A percentile compares a stretch with the other conserved stretches of the same genome.
These are phyloP conservation scores for Lathyrus oleraceus DNA, from an alignment of 306 rosid genomes.

Conservation along the genomic window DNA sequence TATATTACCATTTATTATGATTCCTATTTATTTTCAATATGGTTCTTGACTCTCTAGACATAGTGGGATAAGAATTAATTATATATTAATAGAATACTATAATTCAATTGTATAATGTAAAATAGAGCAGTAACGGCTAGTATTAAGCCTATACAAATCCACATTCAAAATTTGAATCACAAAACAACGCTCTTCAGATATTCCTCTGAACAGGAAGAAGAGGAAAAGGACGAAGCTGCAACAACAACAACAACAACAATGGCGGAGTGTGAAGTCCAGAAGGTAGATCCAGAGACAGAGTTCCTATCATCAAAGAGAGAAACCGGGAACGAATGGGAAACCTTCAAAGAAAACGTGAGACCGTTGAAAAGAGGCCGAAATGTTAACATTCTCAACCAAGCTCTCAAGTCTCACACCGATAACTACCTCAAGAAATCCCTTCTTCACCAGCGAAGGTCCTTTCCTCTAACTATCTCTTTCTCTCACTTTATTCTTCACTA, in stretches of 20 bases:
- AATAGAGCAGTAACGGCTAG: constrained; percentile 2
- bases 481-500: background rate
- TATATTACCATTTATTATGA: background rate
- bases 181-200: background rate
- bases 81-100: background rate
- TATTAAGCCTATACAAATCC: background rate
- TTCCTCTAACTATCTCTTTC: background rate
- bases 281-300: constrained; percentile 75
- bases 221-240: background rate
- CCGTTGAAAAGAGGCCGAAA: constrained; percentile 95
- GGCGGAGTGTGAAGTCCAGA: constrained; percentile 36
- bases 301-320: constrained; percentile 62
- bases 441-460: constrained; percentile 55
- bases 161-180: constrained; percentile 32
- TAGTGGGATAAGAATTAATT: background rate
- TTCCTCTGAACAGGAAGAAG: background rate
- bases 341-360: constrained; percentile 85
- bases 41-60: background rate
- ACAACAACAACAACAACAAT: constrained; percentile 23
- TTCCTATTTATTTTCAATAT: background rate
- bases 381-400: constrained; percentile 59
- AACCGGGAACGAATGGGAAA: constrained; percentile 88
- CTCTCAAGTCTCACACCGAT: constrained; percentile 62
- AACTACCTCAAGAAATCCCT: constrained; percentile 65
- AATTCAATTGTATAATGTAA: background rate